These are phyloP conservation scores for Akanthomyces dipterigenus DNA, from an alignment of 2,329 filamentous ascomycete species.

Conservation along the genomic window DNA sequence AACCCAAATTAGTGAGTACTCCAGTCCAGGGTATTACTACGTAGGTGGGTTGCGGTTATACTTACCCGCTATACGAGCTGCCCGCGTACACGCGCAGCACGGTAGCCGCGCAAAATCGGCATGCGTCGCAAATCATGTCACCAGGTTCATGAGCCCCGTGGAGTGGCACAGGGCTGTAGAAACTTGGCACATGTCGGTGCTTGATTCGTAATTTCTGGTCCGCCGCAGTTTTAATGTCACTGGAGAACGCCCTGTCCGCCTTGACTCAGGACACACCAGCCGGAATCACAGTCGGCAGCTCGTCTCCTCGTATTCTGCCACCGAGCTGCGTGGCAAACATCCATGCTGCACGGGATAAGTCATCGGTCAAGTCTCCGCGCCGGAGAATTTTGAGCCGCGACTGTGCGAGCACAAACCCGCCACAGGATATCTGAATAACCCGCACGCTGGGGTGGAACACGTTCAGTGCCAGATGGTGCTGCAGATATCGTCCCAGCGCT, in stretches of 20 bases:
- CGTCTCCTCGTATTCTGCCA: slow-evolving; percentile 25
- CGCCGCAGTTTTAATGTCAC: neutral
- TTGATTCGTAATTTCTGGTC: neutral
- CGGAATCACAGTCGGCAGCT: slow-evolving; percentile 20
- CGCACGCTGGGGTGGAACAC: slow-evolving; percentile 49
- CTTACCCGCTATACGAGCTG: too few relatives aligned
- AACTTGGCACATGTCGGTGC: neutral
- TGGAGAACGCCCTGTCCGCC: neutral
- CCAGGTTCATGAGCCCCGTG: too few relatives aligned
- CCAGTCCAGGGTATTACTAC: too few relatives aligned
- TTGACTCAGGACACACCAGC: neutral
- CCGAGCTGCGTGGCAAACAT: slow-evolving; percentile 31
- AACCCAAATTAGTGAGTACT: too few relatives aligned
- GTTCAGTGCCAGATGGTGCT: slow-evolving; percentile 47
- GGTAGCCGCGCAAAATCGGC: too few relatives aligned
- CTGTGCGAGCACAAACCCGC: slow-evolving; percentile 49
- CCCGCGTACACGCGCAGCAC: too few relatives aligned
- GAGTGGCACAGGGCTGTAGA: too few relatives aligned
- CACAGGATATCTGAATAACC: slow-evolving; percentile 47
- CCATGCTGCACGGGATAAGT: slow-evolving; percentile 29
- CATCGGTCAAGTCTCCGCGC: slow-evolving; percentile 23
- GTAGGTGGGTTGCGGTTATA: too few relatives aligned
- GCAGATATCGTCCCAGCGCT: slow-evolving; percentile 43
- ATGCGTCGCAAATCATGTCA: too few relatives aligned
- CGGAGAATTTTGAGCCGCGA: slow-evolving; percentile 42